These are phyloP conservation scores for Lentinus polychrous DNA, from an alignment of 1,284 basidiomycete species.

Conservation along the genomic window DNA sequence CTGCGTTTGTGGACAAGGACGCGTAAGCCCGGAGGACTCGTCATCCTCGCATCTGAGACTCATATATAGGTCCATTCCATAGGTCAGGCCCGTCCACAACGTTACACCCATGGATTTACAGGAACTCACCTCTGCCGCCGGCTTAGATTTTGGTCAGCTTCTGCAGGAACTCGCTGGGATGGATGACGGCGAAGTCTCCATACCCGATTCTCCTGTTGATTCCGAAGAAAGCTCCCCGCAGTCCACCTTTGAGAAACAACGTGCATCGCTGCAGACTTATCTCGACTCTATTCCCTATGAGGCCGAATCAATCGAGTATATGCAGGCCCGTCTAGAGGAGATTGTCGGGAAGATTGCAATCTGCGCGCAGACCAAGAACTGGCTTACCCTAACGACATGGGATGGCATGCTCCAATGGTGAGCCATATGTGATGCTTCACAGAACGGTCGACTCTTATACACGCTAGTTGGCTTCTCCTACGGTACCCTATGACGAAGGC, in stretches of 20 bases:
- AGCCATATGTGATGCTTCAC: slow-evolving; percentile 22
- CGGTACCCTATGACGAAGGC: slow-evolving; percentile 73
- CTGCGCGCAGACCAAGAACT: slow-evolving; percentile 73
- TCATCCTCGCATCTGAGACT: slow-evolving; percentile 10
- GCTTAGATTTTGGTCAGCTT: slow-evolving; percentile 2
- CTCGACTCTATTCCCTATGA: slow-evolving; percentile 70
- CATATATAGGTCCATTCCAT: slow-evolving; percentile 7
- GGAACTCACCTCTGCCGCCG: slow-evolving; percentile 2
- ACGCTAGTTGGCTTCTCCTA: slow-evolving; percentile 70
- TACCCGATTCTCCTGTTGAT: slow-evolving; percentile 36
- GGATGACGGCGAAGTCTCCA: slow-evolving; percentile 47
- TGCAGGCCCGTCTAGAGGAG: slow-evolving; percentile 67
- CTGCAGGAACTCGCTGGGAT: slow-evolving; percentile 22
- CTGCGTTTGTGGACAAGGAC: slow-evolving; percentile 9
- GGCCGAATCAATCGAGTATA: slow-evolving; percentile 71
- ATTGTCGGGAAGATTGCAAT: slow-evolving; percentile 71
- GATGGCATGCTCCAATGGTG: slow-evolving; percentile 70
- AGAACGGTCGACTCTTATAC: not conserved
- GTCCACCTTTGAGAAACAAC: slow-evolving; percentile 44
- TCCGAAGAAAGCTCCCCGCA: slow-evolving; percentile 24
- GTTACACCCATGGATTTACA: slow-evolving; percentile 12
- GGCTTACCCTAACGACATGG: slow-evolving; percentile 65
- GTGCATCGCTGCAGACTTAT: slow-evolving; percentile 52
- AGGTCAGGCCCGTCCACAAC: slow-evolving; percentile 2
- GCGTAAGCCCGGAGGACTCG: slow-evolving; percentile 22